phyloP scores from a whole-genome alignment of 495 filamentous ascomycete genomes.

The Trichoderma reesei region DNA sequence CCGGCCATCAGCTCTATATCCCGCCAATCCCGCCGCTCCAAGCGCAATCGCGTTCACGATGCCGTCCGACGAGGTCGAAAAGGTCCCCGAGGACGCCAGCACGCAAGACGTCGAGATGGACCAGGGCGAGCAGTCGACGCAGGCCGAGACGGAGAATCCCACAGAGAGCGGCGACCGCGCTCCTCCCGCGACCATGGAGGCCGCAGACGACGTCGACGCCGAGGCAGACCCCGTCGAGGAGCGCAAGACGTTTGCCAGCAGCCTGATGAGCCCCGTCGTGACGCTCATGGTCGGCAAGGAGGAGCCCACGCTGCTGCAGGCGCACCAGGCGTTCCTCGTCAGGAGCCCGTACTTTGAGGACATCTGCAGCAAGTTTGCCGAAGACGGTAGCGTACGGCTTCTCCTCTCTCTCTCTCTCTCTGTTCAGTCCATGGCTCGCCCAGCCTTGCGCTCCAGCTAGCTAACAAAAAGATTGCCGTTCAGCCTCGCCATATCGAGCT shows the following conservation, averaged over 20 bases:
- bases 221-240: conserved; percentile 11
- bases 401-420: not conserved
- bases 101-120: conserved; percentile 11
- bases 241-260: conserved; percentile 41
- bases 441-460: not conserved
- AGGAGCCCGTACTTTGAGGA: conserved; percentile 67
- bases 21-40: not conserved
- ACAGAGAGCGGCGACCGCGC: not conserved
- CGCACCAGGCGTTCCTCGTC: conserved; percentile 68
- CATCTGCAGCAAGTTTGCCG: conserved; percentile 45
- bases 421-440: too few relatives aligned
- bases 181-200: not conserved
- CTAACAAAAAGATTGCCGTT: conserved; percentile 9
- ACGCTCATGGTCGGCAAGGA: conserved; percentile 57
- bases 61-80: not conserved
- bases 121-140: not conserved
- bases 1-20: not conserved
- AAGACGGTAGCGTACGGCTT: conserved; percentile 37
- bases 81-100: not conserved
- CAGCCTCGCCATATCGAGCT: conserved; percentile 60
- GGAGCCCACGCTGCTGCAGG: conserved; percentile 55
- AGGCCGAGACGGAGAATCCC: not conserved
- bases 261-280: conserved; percentile 71
- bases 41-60: not conserved
- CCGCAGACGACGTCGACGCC: not conserved